These are phyloP conservation scores for Athelia sp. DNA, from an alignment of 1,284 basidiomycete genomes.

Conservation along the genomic window DNA sequence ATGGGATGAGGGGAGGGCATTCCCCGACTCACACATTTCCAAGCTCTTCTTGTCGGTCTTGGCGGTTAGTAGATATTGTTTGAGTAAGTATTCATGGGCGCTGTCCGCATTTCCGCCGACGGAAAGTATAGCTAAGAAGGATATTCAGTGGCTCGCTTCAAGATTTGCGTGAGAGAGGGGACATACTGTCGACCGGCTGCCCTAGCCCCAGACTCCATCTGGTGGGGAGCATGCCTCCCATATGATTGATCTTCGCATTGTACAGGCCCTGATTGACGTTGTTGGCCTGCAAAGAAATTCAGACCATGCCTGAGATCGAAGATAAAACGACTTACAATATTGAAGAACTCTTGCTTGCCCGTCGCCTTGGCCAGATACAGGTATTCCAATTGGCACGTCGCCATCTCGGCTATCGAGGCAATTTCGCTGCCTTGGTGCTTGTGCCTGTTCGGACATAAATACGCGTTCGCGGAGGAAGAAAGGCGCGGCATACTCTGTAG, in stretches of 20 bases:
- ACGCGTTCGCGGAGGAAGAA: too few relatives aligned
- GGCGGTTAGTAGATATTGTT: constrained; percentile 63
- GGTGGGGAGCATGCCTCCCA: constrained; percentile 55
- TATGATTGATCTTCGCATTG: constrained; percentile 34
- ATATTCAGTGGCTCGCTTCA: too few relatives aligned
- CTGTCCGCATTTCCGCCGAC: too few relatives aligned
- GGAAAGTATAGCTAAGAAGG: too few relatives aligned
- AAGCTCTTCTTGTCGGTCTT: constrained; percentile 52
- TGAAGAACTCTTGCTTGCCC: constrained; percentile 39
- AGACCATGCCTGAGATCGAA: constrained; percentile 3
- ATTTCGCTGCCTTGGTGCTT: too few relatives aligned
- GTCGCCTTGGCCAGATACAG: constrained; percentile 52
- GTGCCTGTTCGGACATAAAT: too few relatives aligned
- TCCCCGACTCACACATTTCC: constrained; percentile 54
- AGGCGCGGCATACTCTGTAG: too few relatives aligned
- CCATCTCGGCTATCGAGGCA: constrained; percentile 57
- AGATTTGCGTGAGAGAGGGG: too few relatives aligned
- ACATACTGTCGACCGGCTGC: constrained; percentile 34
- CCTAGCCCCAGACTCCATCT: constrained; percentile 42
- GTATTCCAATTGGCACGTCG: constrained; percentile 54
- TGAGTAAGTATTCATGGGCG: constrained; percentile 73
- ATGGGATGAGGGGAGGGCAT: constrained; percentile 1
- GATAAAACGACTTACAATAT: constrained; percentile 31
- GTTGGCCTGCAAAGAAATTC: constrained; percentile 39
- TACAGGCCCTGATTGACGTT: constrained; percentile 41